phyloP scores from a whole-genome alignment of 148 eudicot species.

The Silene latifolia region DNA sequence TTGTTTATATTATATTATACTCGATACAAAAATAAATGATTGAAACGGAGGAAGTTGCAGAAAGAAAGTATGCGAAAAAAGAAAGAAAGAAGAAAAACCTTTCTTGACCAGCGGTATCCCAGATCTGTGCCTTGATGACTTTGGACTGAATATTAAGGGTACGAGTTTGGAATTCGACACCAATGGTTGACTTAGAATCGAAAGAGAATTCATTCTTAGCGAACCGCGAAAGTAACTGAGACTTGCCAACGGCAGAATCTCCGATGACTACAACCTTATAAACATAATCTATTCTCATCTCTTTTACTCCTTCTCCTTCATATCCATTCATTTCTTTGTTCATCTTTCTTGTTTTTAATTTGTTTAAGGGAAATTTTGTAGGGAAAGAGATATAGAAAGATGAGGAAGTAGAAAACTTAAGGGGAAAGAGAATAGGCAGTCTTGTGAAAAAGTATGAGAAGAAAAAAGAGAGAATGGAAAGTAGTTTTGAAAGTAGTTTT shows the following conservation, averaged over 20 bases:
- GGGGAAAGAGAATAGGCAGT: background rate
- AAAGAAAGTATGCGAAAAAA: too few species aligned
- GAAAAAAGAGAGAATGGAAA: background rate
- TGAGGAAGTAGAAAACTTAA: background rate
- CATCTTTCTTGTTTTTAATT: constrained; percentile 27
- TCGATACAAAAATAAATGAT: too few species aligned
- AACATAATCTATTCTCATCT: constrained; percentile 69
- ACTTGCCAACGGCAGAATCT: constrained; percentile 80
- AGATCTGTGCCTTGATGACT: constrained; percentile 89
- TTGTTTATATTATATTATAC: too few species aligned
- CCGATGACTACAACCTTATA: constrained; percentile 86
- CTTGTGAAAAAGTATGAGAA: background rate
- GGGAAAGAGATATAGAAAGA: background rate
- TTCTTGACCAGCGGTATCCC: constrained; percentile 94
- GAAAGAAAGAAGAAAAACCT: constrained; percentile 25
- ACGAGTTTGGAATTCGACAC: constrained; percentile 84
- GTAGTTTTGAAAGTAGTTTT: constrained; percentile 2
- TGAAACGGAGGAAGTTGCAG: too few species aligned
- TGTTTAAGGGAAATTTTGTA: too few species aligned
- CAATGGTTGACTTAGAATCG: constrained; percentile 87
- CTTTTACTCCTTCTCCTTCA: constrained; percentile 18
- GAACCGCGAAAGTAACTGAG: constrained; percentile 64
- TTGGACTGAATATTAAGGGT: constrained; percentile 62
- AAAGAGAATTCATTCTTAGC: constrained; percentile 69
- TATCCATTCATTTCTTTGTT: constrained; percentile 41